Evolutionary conservation across 2,329 filamentous ascomycete genomes (phyloP).

Genomic region (Cercospora sp.): DNA sequence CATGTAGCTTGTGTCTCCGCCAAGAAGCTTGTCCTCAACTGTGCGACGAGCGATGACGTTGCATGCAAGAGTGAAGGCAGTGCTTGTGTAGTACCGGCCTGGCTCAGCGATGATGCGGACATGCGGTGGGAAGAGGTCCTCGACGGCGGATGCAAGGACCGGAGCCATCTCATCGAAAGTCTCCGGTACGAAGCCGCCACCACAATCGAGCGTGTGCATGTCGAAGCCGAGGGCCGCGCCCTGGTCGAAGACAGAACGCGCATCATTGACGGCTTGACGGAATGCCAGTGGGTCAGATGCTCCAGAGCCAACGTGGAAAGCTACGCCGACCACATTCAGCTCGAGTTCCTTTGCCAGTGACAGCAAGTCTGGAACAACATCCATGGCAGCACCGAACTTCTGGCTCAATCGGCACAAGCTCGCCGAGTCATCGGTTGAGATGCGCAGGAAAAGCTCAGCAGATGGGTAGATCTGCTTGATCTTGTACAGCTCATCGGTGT

Average conservation of each 20-base stretch:
- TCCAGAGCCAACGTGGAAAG: constrained; percentile 96
- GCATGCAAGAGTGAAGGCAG: constrained; percentile 90
- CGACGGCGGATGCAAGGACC: constrained; percentile 75
- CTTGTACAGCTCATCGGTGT: constrained; percentile 96
- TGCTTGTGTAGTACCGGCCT: constrained; percentile 91
- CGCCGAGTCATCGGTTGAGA: constrained; percentile 92
- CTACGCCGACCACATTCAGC: constrained; percentile 91
- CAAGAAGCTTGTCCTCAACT: constrained; percentile 64
- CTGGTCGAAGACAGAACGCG: constrained; percentile 84
- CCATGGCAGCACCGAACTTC: constrained; percentile 93
- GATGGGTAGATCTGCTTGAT: constrained; percentile 87
- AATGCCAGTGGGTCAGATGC: constrained; percentile 92
- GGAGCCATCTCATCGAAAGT: constrained; percentile 88
- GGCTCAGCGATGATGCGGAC: constrained; percentile 93
- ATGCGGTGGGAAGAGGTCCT: constrained; percentile 80
- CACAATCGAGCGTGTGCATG: constrained; percentile 87
- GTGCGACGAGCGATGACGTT: constrained; percentile 95
- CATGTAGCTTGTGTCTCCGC: constrained; percentile 77
- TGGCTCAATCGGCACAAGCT: constrained; percentile 92
- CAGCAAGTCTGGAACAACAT: constrained; percentile 74
- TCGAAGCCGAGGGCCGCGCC: constrained; percentile 73
- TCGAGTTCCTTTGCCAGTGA: constrained; percentile 76
- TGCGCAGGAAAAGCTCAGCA: constrained; percentile 90
- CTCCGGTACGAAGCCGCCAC: constrained; percentile 87
- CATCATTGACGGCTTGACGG: constrained; percentile 85